Evolutionary conservation across 2,329 filamentous ascomycete genomes (phyloP).

Genomic region (Exophiala alcalophila): DNA sequence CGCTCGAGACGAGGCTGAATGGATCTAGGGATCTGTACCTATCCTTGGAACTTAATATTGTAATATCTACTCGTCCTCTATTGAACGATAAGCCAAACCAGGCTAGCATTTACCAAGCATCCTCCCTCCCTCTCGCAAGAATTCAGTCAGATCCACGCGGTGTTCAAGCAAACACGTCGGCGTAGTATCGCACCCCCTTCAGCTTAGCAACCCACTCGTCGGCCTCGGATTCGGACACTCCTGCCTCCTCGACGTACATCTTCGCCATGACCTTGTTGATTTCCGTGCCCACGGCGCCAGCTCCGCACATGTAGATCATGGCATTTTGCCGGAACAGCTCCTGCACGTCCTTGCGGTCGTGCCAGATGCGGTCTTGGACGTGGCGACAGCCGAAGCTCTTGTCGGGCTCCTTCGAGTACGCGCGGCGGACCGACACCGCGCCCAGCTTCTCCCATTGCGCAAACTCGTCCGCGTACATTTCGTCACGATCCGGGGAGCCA

Average conservation of each 20-base stretch:
- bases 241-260: conserved; percentile 8
- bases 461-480: too few species aligned
- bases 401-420: conserved; percentile 5
- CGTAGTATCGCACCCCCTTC: conserved; percentile 11
- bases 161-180: conserved; percentile 9
- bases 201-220: conserved; percentile 4
- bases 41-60: too few species aligned
- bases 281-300: conserved; percentile 5
- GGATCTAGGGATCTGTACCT: too few species aligned
- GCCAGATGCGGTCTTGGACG: conserved; percentile 12
- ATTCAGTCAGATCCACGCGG: too few species aligned
- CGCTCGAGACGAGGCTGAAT: too few species aligned
- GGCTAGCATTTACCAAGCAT: too few species aligned
- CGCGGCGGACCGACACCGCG: conserved; percentile 3
- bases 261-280: conserved; percentile 8
- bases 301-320: conserved; percentile 10
- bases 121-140: too few species aligned
- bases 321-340: conserved; percentile 2
- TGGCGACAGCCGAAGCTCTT: conserved; percentile 7
- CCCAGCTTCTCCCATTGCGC: too few species aligned
- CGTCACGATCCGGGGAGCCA: too few species aligned
- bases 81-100: too few species aligned
- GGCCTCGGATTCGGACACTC: conserved; percentile 3
- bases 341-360: conserved; percentile 2
- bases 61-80: too few species aligned